These are phyloP conservation scores for Aspergillus hortae DNA, from an alignment of 2,329 filamentous ascomycete species.

Conservation along the genomic window DNA sequence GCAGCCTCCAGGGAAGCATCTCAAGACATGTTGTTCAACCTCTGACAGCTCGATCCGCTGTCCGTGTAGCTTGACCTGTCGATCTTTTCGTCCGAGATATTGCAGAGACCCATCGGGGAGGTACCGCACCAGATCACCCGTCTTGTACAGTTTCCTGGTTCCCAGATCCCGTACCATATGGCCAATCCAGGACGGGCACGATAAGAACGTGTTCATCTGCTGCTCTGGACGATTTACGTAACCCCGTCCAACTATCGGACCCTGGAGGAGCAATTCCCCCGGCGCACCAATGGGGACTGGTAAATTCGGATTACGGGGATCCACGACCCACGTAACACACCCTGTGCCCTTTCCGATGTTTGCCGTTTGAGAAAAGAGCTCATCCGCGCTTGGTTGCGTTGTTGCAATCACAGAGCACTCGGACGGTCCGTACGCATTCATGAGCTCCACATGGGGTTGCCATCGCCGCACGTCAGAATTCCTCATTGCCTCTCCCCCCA, in stretches of 20 bases:
- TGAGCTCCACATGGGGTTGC: background rate
- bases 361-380: background rate
- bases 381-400: background rate
- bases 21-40: constrained; percentile 28
- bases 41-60: constrained; percentile 56
- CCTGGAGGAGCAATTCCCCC: constrained; percentile 43
- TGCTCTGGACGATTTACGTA: constrained; percentile 33
- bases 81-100: constrained; percentile 47
- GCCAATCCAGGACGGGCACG: constrained; percentile 12
- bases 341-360: constrained; percentile 9
- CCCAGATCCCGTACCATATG: background rate
- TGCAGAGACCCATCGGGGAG: constrained; percentile 28
- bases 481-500: background rate
- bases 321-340: constrained; percentile 21
- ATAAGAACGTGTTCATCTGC: constrained; percentile 24
- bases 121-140: constrained; percentile 16
- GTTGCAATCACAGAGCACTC: constrained; percentile 6
- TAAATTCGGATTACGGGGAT: constrained; percentile 14
- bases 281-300: constrained; percentile 15
- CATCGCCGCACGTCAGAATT: background rate
- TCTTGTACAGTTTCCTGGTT: constrained; percentile 39
- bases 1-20: background rate
- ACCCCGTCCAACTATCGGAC: constrained; percentile 34
- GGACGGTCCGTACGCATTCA: constrained; percentile 9
- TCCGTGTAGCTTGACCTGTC: constrained; percentile 44